Conservation (phyloP, 169 alveolate species). For the Neospora caninum region DNA sequence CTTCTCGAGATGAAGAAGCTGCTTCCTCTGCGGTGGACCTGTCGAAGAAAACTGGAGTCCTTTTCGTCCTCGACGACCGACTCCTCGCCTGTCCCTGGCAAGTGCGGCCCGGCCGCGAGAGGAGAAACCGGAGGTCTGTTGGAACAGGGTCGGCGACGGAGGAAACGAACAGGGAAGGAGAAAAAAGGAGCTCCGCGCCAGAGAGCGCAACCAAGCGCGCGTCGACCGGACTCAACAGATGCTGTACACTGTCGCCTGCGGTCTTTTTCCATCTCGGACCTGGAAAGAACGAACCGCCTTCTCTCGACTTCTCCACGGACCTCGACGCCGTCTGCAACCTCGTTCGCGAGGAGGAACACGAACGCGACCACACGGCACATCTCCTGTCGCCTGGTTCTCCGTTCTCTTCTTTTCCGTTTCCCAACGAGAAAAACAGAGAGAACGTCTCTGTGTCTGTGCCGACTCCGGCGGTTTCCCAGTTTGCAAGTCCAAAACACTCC, state of each 20-base stretch:
- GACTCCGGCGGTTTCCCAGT: too few species aligned
- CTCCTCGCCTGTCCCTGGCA: neutral
- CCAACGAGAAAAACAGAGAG: neutral
- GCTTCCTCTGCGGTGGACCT: neutral
- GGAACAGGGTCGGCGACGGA: neutral
- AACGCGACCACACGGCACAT: neutral
- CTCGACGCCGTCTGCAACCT: neutral
- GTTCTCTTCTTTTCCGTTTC: neutral
- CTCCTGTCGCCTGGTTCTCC: neutral
- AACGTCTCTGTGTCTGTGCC: neutral
- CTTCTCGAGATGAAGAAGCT: neutral
- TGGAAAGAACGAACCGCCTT: neutral
- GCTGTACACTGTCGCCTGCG: neutral
- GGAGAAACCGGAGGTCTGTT: too few species aligned
- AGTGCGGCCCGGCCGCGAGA: too few species aligned
- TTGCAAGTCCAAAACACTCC: neutral
- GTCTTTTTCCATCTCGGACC: neutral
- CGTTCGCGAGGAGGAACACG: neutral
- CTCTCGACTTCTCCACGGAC: slow-evolving; percentile 8
- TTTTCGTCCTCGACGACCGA: neutral
- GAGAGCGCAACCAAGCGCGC: neutral
- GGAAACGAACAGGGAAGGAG: neutral
- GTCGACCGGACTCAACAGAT: neutral
- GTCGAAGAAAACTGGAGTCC: neutral
- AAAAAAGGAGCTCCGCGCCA: neutral